Conservation (phyloP, 192 early-diverging fungal species). For the Rhizophagus clarus region DNA sequence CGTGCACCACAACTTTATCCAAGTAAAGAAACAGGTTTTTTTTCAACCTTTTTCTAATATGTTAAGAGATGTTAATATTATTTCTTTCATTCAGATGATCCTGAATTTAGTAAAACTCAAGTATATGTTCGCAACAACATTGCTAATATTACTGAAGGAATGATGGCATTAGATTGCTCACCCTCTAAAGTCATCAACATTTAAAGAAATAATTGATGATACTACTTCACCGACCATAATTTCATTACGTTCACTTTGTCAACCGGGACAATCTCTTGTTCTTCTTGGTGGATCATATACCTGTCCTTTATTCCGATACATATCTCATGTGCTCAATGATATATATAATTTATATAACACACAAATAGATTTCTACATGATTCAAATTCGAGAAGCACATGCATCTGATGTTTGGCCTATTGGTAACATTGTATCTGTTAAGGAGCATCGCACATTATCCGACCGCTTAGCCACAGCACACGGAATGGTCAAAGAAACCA, state of each 20-base stretch:
- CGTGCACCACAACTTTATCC: conserved; percentile 26
- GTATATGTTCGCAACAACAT: conserved; percentile 24
- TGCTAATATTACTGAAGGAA: conserved; percentile 25
- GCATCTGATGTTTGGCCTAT: conserved; percentile 26
- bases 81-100: conserved; percentile 24
- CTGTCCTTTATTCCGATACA: conserved; percentile 25
- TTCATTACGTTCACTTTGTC: conserved; percentile 26
- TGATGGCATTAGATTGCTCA: conserved; percentile 16
- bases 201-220: neutral
- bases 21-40: neutral
- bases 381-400: conserved; percentile 27
- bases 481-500: conserved; percentile 7
- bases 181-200: conserved; percentile 10
- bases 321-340: conserved; percentile 26
- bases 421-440: conserved; percentile 18
- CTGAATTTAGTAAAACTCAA: conserved; percentile 22
- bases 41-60: neutral
- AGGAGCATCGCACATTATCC: conserved; percentile 20
- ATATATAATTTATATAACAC: conserved; percentile 17
- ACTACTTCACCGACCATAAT: neutral
- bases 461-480: conserved; percentile 26
- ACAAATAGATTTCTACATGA: conserved; percentile 24
- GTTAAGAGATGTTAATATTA: neutral
- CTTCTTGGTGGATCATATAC: conserved; percentile 24
- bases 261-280: conserved; percentile 15